Evolutionary conservation across 2,329 filamentous ascomycete species (phyloP), one percentile per base, ranked within the genome.

Genomic region (Spiromastix sp.): DNA sequence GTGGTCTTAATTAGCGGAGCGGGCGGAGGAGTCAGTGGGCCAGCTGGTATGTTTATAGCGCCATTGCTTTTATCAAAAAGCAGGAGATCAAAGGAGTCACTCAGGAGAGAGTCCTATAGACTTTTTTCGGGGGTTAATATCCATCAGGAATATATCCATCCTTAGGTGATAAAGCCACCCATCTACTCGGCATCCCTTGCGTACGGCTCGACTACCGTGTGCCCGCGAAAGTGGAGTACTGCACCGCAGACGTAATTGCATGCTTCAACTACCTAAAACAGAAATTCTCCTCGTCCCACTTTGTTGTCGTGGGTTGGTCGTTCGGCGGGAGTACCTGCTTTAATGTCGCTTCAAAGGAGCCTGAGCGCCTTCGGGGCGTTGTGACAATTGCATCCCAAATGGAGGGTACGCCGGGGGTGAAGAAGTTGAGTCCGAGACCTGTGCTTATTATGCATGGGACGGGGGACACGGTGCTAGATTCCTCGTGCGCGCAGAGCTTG

Each of bases 281-380:
- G 10, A 39, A 46, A 17, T 57, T 52, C 40, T 46, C 42, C 1
- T 46, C 59, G 1, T 40, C 38, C n/a, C 48, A 42, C 16, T 63
- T 64, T 42, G 60, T 64, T 4, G 39, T 65, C 10, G 50, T 63
- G 2, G 62, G 63, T 30, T 66, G 61, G 62, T 60, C 55, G 8
- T 64, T 65, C 34, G 60, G 63, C 13, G 56, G 61, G n/a, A n/a
- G n/a, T n/a, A n/a, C n/a, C n/a, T n/a, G n/a, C n/a, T n/a, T n/a
- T n/a, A n/a, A n/a, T n/a, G n/a, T n/a, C n/a, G n/a, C n/a, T n/a
- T n/a, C n/a, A n/a, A n/a, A n/a, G n/a, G n/a, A n/a, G n/a, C n/a
- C n/a, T n/a, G n/a, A n/a, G n/a, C n/a, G n/a, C n/a, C n/a, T n/a
- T n/a, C n/a, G n/a, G n/a, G n/a, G n/a, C n/a, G n/a, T n/a, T n/a